Conservation (phyloP, 352 stramenopile genomes). For the Globisporangium cystogenes region DNA sequence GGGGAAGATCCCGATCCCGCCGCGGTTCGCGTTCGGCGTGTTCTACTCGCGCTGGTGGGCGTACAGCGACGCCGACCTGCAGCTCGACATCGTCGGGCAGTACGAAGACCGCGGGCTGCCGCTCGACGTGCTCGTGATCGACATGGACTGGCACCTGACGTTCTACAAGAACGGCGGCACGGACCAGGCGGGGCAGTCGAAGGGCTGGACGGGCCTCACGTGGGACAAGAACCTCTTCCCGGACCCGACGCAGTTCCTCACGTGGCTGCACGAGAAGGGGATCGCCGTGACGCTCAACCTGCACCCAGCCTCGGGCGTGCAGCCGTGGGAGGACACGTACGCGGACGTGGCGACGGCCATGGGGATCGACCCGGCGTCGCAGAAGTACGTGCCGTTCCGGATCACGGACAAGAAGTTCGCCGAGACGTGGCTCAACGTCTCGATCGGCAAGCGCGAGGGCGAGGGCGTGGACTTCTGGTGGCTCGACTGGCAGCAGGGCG, state of each 20-base stretch:
- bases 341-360: constrained; percentile 20
- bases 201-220: constrained; percentile 43
- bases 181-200: constrained; percentile 23
- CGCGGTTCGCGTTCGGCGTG: constrained; percentile 26
- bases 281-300: constrained; percentile 36
- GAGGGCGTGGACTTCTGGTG: constrained; percentile 51
- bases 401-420: constrained; percentile 27
- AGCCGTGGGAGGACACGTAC: constrained; percentile 32
- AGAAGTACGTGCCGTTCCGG: constrained; percentile 32
- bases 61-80: constrained; percentile 31
- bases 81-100: constrained; percentile 22
- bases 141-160: constrained; percentile 61
- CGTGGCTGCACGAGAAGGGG: constrained; percentile 23
- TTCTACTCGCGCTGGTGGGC: constrained; percentile 53
- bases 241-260: constrained; percentile 24
- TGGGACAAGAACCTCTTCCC: constrained; percentile 47
- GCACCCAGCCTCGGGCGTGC: constrained; percentile 44
- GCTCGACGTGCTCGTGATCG: constrained; percentile 47
- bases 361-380: constrained; percentile 23
- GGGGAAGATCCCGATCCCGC: constrained; percentile 28
- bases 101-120: constrained; percentile 27
- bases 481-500: constrained; percentile 61
- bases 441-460: constrained; percentile 16
- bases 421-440: constrained; percentile 22
- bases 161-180: constrained; percentile 29